phyloP scores from a whole-genome alignment of 2,329 filamentous ascomycete species.

The Botrytis fabae region DNA sequence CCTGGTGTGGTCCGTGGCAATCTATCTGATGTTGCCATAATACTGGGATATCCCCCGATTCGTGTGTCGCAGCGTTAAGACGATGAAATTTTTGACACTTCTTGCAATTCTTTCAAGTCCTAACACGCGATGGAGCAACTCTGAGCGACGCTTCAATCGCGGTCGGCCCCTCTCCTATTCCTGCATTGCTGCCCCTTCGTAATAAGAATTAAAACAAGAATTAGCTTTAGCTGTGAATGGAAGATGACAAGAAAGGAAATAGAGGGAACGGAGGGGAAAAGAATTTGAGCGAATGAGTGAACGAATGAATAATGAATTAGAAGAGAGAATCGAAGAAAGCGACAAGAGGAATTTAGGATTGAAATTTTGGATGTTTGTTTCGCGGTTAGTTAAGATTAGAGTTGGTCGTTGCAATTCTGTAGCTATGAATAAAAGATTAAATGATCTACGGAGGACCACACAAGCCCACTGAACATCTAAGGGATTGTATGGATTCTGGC shows the following conservation, averaged over 20 bases:
- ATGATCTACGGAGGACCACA: slow-evolving; percentile 16
- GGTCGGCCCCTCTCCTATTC: slow-evolving; percentile 13
- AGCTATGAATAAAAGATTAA: slow-evolving; percentile 5
- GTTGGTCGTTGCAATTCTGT: background rate
- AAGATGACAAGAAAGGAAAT: slow-evolving; percentile 1
- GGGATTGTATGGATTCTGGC: background rate
- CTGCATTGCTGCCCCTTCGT: slow-evolving; percentile 6
- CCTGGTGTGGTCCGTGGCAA: slow-evolving; percentile 25
- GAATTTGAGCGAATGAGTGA: slow-evolving; percentile 12
- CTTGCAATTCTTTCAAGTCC: slow-evolving; percentile 7
- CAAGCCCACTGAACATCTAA: background rate
- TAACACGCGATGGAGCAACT: slow-evolving; percentile 22
- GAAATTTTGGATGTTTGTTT: slow-evolving; percentile 11
- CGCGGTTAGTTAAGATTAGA: slow-evolving; percentile 1
- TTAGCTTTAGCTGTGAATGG: background rate
- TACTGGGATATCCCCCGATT: slow-evolving; percentile 18
- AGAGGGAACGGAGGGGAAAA: background rate
- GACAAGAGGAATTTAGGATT: background rate
- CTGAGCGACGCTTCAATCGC: slow-evolving; percentile 23
- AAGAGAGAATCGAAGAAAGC: background rate
- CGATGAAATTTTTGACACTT: background rate
- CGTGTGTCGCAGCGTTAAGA: slow-evolving; percentile 5
- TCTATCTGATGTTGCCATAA: slow-evolving; percentile 28
- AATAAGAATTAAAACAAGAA: background rate
- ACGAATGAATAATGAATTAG: background rate